These are phyloP conservation scores for Hypoxylon rubiginosum DNA, from an alignment of 2,329 filamentous ascomycete genomes.

Conservation along the genomic window DNA sequence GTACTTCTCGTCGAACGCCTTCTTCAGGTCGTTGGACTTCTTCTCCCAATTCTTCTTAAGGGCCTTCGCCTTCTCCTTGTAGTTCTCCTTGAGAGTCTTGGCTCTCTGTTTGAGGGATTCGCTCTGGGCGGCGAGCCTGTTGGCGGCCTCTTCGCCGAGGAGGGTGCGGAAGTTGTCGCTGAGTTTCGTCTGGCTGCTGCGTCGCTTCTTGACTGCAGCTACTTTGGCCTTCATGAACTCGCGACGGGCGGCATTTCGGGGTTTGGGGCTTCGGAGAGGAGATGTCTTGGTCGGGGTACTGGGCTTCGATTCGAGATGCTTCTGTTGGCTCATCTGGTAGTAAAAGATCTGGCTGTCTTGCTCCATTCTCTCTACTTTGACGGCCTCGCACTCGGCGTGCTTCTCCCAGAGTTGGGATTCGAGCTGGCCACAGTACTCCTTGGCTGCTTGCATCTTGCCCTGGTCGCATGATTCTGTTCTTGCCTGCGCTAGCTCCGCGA, in stretches of 20 bases:
- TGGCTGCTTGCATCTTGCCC: neutral
- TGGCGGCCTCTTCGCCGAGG: neutral
- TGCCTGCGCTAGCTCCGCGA: too few relatives aligned
- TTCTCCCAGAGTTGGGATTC: neutral
- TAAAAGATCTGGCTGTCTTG: neutral
- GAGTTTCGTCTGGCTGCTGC: neutral
- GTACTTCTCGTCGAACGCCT: neutral
- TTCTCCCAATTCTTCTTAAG: neutral
- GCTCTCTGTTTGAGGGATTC: neutral
- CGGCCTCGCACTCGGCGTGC: neutral
- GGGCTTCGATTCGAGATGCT: neutral
- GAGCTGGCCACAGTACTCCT: neutral
- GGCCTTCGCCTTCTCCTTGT: neutral
- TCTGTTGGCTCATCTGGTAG: neutral
- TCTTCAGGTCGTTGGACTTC: neutral
- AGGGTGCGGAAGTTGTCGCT: neutral
- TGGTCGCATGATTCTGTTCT: too few relatives aligned
- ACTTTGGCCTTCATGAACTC: neutral
- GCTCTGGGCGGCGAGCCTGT: neutral
- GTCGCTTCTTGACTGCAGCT: neutral
- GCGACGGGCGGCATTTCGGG: neutral
- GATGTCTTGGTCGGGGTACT: neutral
- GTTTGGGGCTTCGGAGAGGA: neutral
- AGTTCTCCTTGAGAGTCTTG: neutral
- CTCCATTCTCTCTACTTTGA: neutral